Evolutionary conservation across 495 filamentous ascomycete genomes (phyloP), one percentile per base, ranked within the genome.

Genomic region (Tuber calosporum): DNA sequence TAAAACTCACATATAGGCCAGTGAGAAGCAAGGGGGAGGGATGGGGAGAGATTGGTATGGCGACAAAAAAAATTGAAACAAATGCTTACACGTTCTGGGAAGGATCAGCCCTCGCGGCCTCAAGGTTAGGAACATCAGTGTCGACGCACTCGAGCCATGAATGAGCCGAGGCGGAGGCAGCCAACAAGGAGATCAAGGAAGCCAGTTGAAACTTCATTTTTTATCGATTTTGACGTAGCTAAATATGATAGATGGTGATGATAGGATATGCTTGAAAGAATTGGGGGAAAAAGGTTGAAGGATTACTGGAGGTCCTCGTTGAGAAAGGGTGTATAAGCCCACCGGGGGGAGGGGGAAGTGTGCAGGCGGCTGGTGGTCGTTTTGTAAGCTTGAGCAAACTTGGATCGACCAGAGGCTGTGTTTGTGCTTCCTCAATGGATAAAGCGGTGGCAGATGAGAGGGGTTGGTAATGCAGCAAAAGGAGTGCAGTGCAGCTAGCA

Each of bases 131-230:
- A n/a, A 77, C 77, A 36, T 66, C 17, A 19, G 75, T 76, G 19
- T 81, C 77, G 70, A 81, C 79, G 72, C 79, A 81, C 20, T 79
- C 80, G 4, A 79, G 67, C 80, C 80, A 81, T 22, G 79, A 81
- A 74, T 81, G 80, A 40, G 79, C 77, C 26, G 53, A 34, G 34
- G 53, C 73, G 4, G 77, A 71, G 42, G 69, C 69, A 68, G 77
- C 80, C 53, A 79, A 30, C 20, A 81, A 72, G 40, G 77, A 66
- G 41, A 78, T 42, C 22, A 62, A 30, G 26, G 74, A 78, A 48
- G 70, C 40, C 4, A 70, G n/a, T 67, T 77, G 74, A 41, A 77
- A 37, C 71, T 78, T 78, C 76, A 78, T 78, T 22, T 69, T 68
- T 73, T 75, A 48, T 36, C 48, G 45, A 41, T 17, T 30, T 34